Evolutionary conservation across 208 protist species (phyloP), one percentile per base, ranked within the genome.

Genomic region (Crithidia brevicula): DNA sequence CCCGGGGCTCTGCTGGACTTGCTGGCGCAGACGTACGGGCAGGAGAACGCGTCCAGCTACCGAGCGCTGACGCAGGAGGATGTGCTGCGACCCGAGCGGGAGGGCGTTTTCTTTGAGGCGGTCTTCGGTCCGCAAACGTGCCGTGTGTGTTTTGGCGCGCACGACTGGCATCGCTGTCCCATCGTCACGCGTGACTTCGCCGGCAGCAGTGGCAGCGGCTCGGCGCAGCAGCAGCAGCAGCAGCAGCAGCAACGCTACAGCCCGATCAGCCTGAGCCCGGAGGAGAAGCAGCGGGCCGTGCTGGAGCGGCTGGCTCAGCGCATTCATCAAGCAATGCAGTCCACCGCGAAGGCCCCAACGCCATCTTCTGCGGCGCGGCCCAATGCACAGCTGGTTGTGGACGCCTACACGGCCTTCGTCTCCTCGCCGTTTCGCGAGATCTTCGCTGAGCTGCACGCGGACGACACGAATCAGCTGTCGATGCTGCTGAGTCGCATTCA

Each of bases 121-220:
- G 64, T 96, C 47, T 92, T 96, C 59, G 76, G 78, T 4, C 51
- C 82, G 25, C 20, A 62, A 50, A 94, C 88, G 25, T 96, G 91
- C 52, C 86, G 77, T 18, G 82, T 89, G 23, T 96, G 91, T 67
- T 92, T 96, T 66, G 88, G 91, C 33, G 22, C 27, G 34, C 91
- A 96, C 42, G 79, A 79, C 67, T 91, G 82, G 86, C 65, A 79
- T 30, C 47, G 38, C 10, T 96, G 91, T 62, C 91, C 91, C 20
- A 91, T 96, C 36, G 69, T 96, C 53, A 96, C 91, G 15, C 83
- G 91, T 18, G 74, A 96, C 77, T 96, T 96, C 46, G 79, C 72
- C 27, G 27, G 36, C 7, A 58, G 67, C 0, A 40, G 51, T 9
- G n/a, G n/a, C 0, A 27, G 11, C 23, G 56, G 31, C 1, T 22